phyloP scores from a whole-genome alignment of 208 protist species.

The Herpetomonas tarakana region DNA sequence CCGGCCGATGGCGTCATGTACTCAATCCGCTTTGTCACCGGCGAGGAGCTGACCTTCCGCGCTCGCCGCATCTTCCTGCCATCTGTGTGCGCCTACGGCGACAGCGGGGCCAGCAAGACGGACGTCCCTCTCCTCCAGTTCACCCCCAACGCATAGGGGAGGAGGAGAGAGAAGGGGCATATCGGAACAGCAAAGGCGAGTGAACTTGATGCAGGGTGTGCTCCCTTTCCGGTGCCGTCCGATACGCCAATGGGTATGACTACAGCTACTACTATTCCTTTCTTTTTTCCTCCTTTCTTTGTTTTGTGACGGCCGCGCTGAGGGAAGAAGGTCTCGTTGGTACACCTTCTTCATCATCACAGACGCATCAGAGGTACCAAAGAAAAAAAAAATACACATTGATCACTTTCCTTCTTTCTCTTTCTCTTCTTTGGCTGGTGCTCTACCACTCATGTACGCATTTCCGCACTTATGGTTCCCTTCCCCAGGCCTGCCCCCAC shows the following conservation, averaged over 20 bases:
- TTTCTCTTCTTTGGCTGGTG: too few relatives aligned
- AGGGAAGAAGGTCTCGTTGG: too few relatives aligned
- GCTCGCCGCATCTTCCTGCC: conserved; percentile 40
- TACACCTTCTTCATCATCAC: not conserved
- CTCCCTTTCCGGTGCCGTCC: too few relatives aligned
- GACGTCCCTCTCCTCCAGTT: conserved; percentile 17
- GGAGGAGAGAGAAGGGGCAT: too few relatives aligned
- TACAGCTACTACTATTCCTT: conserved; percentile 1
- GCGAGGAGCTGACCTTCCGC: conserved; percentile 41
- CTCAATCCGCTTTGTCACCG: conserved; percentile 32
- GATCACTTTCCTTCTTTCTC: too few relatives aligned
- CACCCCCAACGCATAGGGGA: conserved; percentile 9
- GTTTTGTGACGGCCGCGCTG: not conserved
- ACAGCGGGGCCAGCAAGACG: conserved; percentile 10
- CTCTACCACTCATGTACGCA: too few relatives aligned
- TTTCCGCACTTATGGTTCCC: too few relatives aligned
- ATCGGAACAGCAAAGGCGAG: too few relatives aligned
- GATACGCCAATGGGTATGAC: too few relatives aligned
- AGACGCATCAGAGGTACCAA: not conserved
- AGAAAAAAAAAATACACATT: not conserved
- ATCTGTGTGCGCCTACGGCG: conserved; percentile 24
- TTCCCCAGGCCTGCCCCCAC: too few relatives aligned
- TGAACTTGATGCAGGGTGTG: too few relatives aligned
- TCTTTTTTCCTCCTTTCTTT: conserved; percentile 7
- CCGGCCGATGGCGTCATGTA: conserved; percentile 30